Base-by-base conservation (phyloP, 257 asterid genomes). In the Misopates orontium region DNA sequence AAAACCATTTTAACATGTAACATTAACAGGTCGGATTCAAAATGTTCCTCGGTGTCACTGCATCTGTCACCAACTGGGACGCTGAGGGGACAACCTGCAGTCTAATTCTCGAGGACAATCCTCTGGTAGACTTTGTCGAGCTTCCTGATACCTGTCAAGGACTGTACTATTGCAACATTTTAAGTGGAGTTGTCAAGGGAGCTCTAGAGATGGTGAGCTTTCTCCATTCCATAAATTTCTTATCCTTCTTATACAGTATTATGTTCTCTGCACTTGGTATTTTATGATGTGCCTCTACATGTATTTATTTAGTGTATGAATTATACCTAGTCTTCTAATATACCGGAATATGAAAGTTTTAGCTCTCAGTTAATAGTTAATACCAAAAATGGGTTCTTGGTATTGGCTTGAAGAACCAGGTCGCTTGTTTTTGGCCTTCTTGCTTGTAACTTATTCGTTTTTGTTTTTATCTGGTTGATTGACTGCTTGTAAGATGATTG, bases 141-240 rank as follows among this genome's bases (percentile, higher is more conserved):
- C 96, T 90, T 71, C 99, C 97, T 51, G 97, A 90, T 70, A 90
- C 90, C 53, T 94, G 97, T 72, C 99, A 94, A 77, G 97, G 99
- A 71, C 89, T 94, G 68, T 75, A 82, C 55, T 94, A 94, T 41
- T 90, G 99, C 90, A 94, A 94, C 74, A 82, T 94, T 68, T 70
- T 94, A 52, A 90, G 97, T 77, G 99, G 97, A 68, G 96, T 94
- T 60, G 75, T 94, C 74, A 77, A 90, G 67, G 99, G 99, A 73
- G 95, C 99, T 52, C 79, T 94, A 56, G 97, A 94, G 84, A 94
- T 90, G 99, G 99, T 94, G 68, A 83, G 91, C 65, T 72, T 71
- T 40, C 41, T 47, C 50, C 55, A 32, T 48, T 47, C 64, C 51
- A 8, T 74, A 47, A 39, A 56, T 23, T n/a, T 55, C 19, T 71